Base-by-base conservation (phyloP, 2,329 filamentous ascomycete species). In the Emericellopsis cladophorae region DNA sequence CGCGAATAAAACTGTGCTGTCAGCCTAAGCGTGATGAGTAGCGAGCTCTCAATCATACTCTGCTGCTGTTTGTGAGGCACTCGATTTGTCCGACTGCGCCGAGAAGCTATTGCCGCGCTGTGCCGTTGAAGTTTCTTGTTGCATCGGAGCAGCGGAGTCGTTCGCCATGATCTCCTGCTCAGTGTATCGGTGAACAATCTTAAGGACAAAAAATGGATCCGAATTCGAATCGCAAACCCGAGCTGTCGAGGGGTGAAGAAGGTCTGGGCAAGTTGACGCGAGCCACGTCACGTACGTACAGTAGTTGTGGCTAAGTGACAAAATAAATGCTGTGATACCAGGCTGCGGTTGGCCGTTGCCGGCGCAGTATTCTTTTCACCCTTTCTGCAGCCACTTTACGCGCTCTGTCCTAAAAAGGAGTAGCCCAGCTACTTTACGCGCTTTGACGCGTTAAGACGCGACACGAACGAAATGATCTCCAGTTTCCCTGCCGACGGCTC, bases 1-100 rank as follows among this genome's bases (percentile, higher is more conserved):
- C 80, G 51, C 86, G 79, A 49, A 98, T 87, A 57, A 93, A 96
- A 23, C 84, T 90, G 42, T 5, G 9, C 7, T 40, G 35, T n/a
- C 8, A 24, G 47, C 15, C 48, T 37, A 6, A 29, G 2, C 32
- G 8, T 14, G 8, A 15, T 9, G 32, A 5, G 8, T 21, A 9
- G 32, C 8, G 8, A 35, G 9, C 3, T 10, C 4, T 12, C 31
- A 23, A 37, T 16, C 7, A 46, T 66, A 83, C 75, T 86, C 81
- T 45, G 76, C 79, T 26, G 82, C 82, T 14, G 82, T 87, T 51
- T 86, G 81, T 1, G 81, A 86, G 41, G 72, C 65, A 37, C 79
- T 68, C 0, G 75, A 78, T n/a, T 54, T 59, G 39, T 61, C 59
- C 40, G 76, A 75, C 26, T 66, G 61, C 46, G 74, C 70, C 31